These are phyloP conservation scores for Pneumocystis murina DNA, from an alignment of 1,139 yeast species.

Conservation along the genomic window DNA sequence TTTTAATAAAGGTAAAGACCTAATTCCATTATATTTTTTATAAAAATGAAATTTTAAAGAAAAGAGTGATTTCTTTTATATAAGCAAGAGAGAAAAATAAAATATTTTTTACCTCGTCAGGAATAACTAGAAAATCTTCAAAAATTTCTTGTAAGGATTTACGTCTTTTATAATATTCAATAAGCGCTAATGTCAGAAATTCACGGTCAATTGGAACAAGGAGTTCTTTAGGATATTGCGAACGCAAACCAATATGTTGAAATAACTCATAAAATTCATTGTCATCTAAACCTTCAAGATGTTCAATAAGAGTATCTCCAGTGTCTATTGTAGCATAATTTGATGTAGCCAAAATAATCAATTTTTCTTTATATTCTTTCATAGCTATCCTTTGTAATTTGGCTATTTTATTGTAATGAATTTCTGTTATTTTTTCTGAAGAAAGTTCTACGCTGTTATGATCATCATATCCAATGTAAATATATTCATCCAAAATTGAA, in stretches of 20 bases:
- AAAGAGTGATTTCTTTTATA: constrained; percentile 13
- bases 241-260: background rate
- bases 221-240: background rate
- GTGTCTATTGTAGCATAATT: constrained; percentile 21
- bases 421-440: constrained; percentile 15
- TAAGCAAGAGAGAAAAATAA: constrained; percentile 7
- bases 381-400: constrained; percentile 19
- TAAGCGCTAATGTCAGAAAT: constrained; percentile 14
- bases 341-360: constrained; percentile 21
- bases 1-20: constrained; percentile 17
- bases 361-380: constrained; percentile 17
- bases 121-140: background rate
- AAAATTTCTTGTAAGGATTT: constrained; percentile 11
- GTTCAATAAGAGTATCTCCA: constrained; percentile 19
- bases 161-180: constrained; percentile 12
- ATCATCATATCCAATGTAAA: constrained; percentile 32
- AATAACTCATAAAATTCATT: constrained; percentile 17
- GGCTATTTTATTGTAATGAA: constrained; percentile 14
- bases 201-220: constrained; percentile 3
- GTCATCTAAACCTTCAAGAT: constrained; percentile 16
- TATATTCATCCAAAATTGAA: constrained; percentile 20
- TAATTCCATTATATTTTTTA: constrained; percentile 3
- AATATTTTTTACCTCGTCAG: background rate
- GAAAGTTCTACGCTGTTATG: constrained; percentile 26
- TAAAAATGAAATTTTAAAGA: constrained; percentile 8